These are phyloP conservation scores for Teratosphaeria gauchensis DNA, from an alignment of 2,329 filamentous ascomycete species.

Conservation along the genomic window DNA sequence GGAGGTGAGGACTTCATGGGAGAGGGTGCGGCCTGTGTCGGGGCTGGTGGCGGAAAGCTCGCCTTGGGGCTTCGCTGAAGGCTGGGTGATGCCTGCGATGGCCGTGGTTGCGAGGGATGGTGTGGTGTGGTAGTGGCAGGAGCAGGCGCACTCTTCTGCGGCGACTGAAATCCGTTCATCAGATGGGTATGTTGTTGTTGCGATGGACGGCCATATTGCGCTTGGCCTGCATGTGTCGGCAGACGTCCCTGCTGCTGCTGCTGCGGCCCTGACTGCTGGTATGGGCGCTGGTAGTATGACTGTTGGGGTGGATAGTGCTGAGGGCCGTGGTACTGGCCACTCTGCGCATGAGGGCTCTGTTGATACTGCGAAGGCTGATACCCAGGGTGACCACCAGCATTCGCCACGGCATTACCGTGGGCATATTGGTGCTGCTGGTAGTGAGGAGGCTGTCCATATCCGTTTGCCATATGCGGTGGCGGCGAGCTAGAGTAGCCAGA, in stretches of 20 bases:
- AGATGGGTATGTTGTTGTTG: conserved; percentile 8
- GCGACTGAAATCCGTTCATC: conserved; percentile 23
- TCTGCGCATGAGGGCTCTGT: background rate
- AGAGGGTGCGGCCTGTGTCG: conserved; percentile 14
- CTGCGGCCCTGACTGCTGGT: background rate
- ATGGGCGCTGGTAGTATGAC: conserved; percentile 8
- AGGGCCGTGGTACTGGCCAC: conserved; percentile 1
- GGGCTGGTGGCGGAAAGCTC: conserved; percentile 19
- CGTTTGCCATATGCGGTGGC: conserved; percentile 11
- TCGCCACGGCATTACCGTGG: conserved; percentile 24
- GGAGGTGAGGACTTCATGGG: conserved; percentile 24
- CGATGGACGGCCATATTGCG: background rate
- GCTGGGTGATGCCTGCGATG: conserved; percentile 9
- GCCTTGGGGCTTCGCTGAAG: conserved; percentile 19
- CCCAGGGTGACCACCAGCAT: conserved; percentile 15
- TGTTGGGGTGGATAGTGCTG: conserved; percentile 7
- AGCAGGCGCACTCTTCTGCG: conserved; percentile 13
- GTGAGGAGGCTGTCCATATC: conserved; percentile 14
- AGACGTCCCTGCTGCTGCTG: conserved; percentile 2
- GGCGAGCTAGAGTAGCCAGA: conserved; percentile 14
- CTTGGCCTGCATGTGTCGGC: conserved; percentile 4
- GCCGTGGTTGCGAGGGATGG: background rate
- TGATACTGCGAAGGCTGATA: conserved; percentile 9
- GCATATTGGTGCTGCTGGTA: conserved; percentile 24
- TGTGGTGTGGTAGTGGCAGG: conserved; percentile 8